These are phyloP conservation scores for Coriaria nepalensis DNA, from an alignment of 306 rosid genomes.

Conservation along the genomic window DNA sequence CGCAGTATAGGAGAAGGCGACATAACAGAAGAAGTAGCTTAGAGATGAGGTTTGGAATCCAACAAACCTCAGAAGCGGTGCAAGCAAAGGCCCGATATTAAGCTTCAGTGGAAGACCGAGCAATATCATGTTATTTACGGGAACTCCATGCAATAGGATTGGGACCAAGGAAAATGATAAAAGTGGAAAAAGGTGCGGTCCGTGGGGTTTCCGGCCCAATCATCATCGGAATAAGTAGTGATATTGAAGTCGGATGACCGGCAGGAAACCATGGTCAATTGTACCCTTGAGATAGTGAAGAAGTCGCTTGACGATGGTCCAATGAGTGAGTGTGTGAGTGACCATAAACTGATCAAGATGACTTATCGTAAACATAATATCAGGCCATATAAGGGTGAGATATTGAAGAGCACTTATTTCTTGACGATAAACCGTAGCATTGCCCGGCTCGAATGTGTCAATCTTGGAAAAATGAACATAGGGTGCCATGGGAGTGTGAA, in stretches of 20 bases:
- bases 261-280: no score
- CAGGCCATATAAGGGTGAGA: no score
- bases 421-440: neutral
- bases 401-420: no score
- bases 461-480: neutral
- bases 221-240: no score
- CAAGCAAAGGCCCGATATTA: no score
- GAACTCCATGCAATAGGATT: neutral
- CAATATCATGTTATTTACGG: neutral
- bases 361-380: neutral
- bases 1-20: no score
- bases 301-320: neutral
- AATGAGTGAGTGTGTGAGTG: neutral
- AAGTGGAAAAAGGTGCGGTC: neutral
- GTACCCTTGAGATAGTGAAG: no score
- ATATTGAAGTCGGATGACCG: no score
- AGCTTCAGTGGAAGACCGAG: neutral
- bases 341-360: neutral
- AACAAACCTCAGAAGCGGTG: no score
- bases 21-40: no score
- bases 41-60: no score
- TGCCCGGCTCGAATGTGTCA: neutral
- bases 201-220: neutral
- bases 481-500: neutral
- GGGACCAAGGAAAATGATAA: neutral